Evolutionary conservation across 371 early-diverging fungal genomes (phyloP).

Genomic region (Mortierella sp.): DNA sequence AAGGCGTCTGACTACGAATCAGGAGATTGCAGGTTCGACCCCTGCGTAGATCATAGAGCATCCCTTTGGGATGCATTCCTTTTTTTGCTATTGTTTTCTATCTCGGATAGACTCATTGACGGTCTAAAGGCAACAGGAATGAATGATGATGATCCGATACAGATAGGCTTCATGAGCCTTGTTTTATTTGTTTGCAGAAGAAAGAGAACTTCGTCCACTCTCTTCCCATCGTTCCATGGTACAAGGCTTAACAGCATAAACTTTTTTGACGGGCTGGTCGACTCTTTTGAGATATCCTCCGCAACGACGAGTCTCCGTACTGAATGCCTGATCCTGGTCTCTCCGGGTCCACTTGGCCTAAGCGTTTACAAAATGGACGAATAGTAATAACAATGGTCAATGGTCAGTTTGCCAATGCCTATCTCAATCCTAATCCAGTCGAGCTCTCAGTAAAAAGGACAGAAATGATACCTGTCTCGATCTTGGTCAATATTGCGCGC

Average conservation of each 20-base stretch:
- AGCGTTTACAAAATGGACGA: neutral
- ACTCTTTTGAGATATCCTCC: slow-evolving; percentile 73
- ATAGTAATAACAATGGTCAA: neutral
- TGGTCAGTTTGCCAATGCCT: neutral
- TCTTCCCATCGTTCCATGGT: neutral
- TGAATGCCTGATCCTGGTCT: slow-evolving; percentile 74
- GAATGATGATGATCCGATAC: too few relatives aligned
- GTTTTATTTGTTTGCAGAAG: too few relatives aligned
- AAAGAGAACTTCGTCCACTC: neutral
- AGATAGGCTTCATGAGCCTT: too few relatives aligned
- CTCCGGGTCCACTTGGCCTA: slow-evolving; percentile 73
- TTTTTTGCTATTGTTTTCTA: too few relatives aligned
- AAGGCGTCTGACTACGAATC: slow-evolving; percentile 8
- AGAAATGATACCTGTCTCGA: slow-evolving; percentile 73
- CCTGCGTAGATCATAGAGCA: neutral
- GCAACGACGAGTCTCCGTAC: slow-evolving; percentile 72
- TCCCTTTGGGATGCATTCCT: too few relatives aligned
- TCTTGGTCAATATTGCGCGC: slow-evolving; percentile 70
- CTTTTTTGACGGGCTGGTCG: slow-evolving; percentile 67
- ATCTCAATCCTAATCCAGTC: neutral
- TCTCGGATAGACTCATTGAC: too few relatives aligned
- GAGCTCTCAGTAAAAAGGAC: too few relatives aligned
- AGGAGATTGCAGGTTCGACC: slow-evolving; percentile 8
- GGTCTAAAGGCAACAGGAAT: too few relatives aligned
- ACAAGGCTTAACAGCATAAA: slow-evolving; percentile 61